Conservation (phyloP, 768 basidiomycete species). For the Podaxis sp. region DNA sequence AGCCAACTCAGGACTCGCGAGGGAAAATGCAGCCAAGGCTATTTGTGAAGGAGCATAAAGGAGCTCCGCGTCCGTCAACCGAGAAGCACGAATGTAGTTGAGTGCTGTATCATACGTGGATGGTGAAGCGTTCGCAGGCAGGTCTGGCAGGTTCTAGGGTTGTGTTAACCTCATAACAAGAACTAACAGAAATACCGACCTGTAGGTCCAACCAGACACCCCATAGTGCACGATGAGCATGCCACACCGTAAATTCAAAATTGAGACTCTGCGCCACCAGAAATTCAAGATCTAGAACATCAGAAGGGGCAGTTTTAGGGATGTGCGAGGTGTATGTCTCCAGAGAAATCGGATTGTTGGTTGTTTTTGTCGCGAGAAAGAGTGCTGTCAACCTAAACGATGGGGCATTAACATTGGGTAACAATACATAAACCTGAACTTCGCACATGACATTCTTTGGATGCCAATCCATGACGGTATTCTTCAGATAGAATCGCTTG, state of each 20-base stretch:
- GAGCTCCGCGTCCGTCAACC: constrained; percentile 89
- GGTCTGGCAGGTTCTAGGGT: constrained; percentile 56
- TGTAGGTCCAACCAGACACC: constrained; percentile 88
- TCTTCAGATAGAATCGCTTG: constrained; percentile 95
- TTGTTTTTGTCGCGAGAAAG: constrained; percentile 96
- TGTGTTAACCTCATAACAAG: not conserved
- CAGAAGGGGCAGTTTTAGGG: constrained; percentile 74
- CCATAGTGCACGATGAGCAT: constrained; percentile 85
- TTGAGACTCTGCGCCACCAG: constrained; percentile 91
- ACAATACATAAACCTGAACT: not conserved
- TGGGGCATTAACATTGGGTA: constrained; percentile 6
- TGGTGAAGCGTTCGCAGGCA: constrained; percentile 46
- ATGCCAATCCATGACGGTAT: constrained; percentile 99
- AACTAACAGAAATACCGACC: constrained; percentile 39
- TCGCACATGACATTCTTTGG: constrained; percentile 96
- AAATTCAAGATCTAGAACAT: constrained; percentile 94
- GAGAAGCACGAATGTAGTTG: constrained; percentile 69
- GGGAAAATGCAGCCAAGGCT: constrained; percentile 74
- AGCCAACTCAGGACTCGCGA: constrained; percentile 61
- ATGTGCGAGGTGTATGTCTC: constrained; percentile 84
- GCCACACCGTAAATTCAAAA: constrained; percentile 95
- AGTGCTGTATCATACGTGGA: constrained; percentile 66
- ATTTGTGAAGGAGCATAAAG: constrained; percentile 94
- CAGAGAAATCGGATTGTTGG: constrained; percentile 89
- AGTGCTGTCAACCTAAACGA: constrained; percentile 83